phyloP scores from a whole-genome alignment of 2,329 filamentous ascomycete genomes.

The Alternaria viburni region DNA sequence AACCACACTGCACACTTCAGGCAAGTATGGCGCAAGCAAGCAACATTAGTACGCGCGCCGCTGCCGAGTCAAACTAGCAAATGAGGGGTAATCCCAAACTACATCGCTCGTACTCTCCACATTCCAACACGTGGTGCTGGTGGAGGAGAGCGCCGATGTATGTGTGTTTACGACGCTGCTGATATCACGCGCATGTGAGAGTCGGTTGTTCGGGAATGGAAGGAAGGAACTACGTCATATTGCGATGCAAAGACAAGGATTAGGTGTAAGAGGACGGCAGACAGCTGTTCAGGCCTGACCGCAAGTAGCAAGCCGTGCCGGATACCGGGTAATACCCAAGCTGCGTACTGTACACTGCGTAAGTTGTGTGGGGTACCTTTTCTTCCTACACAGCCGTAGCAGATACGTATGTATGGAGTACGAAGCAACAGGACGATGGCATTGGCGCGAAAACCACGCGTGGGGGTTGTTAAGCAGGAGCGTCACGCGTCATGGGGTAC shows the following conservation, averaged over 20 bases:
- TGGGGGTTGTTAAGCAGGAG: constrained; percentile 10
- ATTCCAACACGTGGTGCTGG: background rate
- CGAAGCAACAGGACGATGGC: background rate
- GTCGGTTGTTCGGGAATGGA: background rate
- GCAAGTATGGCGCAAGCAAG: constrained; percentile 5
- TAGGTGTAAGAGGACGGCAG: background rate
- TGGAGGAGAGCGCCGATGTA: background rate
- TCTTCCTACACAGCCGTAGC: background rate
- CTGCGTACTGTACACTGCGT: background rate
- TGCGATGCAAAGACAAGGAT: background rate
- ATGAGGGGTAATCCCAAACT: background rate
- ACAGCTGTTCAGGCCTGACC: background rate
- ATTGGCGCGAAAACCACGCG: constrained; percentile 7
- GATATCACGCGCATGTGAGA: background rate
- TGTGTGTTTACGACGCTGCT: background rate
- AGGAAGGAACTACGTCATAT: background rate
- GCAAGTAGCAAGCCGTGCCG: constrained; percentile 9
- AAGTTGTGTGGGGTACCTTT: background rate
- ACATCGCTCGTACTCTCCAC: background rate
- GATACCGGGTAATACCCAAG: background rate
- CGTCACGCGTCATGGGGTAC: constrained; percentile 14
- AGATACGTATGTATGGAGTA: background rate
- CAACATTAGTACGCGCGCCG: background rate
- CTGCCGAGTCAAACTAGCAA: background rate
- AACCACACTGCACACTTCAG: background rate